Percentiles rank a stretch among this genome's conserved stretches.
These are phyloP conservation scores for Aphanocladium album DNA, from an alignment of 2,329 filamentous ascomycete species.

Conservation along the genomic window DNA sequence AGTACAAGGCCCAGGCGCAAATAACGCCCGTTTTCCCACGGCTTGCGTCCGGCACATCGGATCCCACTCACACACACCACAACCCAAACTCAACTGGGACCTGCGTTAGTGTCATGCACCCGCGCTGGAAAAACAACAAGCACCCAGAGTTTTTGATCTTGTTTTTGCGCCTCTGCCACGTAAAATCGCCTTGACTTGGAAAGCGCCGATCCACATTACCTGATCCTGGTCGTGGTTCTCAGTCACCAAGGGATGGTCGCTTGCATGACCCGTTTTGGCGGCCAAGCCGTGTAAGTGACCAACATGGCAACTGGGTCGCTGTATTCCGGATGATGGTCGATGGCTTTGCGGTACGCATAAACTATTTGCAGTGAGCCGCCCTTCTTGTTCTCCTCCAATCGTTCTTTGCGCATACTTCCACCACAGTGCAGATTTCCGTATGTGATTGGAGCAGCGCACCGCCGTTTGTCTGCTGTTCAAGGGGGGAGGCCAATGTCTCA, in stretches of 20 bases:
- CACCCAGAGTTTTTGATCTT: not conserved
- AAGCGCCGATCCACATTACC: not conserved
- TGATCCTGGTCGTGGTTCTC: not conserved
- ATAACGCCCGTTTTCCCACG: not conserved
- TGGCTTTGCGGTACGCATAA: too few relatives aligned
- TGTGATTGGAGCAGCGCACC: not conserved
- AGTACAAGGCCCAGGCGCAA: conserved; percentile 3
- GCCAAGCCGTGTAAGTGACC: not conserved
- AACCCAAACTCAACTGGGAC: conserved; percentile 3
- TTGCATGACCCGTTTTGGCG: not conserved
- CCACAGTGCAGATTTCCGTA: not conserved
- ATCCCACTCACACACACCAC: not conserved
- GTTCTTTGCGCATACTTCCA: too few relatives aligned
- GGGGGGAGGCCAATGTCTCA: conserved; percentile 4
- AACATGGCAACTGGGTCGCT: not conserved
- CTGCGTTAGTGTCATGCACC: conserved; percentile 9
- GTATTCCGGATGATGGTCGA: not conserved
- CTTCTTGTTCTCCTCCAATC: not conserved
- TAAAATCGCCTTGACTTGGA: not conserved
- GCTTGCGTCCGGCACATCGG: conserved; percentile 4
- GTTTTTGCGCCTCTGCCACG: not conserved
- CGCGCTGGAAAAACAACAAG: not conserved
- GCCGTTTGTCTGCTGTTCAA: not conserved
- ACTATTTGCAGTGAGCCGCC: too few relatives aligned
- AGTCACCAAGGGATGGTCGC: not conserved